A percentile compares a stretch with the other conserved stretches of the same genome.
Evolutionary conservation across 106 monocot species (phyloP).

Genomic region (Vanilla planifolia): DNA sequence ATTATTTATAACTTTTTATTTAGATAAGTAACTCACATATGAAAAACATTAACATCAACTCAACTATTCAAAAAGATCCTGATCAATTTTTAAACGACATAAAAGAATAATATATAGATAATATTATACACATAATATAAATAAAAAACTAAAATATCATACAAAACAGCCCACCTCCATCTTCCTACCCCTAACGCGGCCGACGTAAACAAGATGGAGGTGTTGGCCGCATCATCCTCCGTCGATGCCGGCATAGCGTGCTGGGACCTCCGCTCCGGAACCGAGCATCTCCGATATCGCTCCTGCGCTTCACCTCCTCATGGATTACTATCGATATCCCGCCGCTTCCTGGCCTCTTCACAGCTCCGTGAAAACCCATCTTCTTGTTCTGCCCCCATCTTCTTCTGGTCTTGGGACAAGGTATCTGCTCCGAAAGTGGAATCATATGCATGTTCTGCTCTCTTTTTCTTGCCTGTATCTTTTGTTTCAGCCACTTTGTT

Average conservation of each 20-base stretch:
- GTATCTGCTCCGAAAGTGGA: not conserved
- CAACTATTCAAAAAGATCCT: too few relatives aligned
- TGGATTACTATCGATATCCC: conserved; percentile 46
- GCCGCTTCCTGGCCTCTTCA: conserved; percentile 52
- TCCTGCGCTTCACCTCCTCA: conserved; percentile 57
- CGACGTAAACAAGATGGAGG: conserved; percentile 4
- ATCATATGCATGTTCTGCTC: not conserved
- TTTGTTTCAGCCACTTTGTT: not conserved
- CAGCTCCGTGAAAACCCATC: conserved; percentile 20
- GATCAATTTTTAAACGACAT: too few relatives aligned
- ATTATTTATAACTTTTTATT: too few relatives aligned
- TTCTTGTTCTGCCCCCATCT: conserved; percentile 35
- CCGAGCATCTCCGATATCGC: conserved; percentile 57
- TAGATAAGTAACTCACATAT: too few relatives aligned
- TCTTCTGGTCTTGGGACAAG: conserved; percentile 68
- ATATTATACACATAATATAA: too few relatives aligned
- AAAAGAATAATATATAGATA: too few relatives aligned
- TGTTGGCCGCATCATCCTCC: conserved; percentile 60
- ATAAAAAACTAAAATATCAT: too few relatives aligned
- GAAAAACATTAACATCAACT: too few relatives aligned
- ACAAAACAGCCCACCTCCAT: too few relatives aligned
- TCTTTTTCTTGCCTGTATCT: not conserved
- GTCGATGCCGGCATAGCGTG: conserved; percentile 57
- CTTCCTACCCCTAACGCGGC: too few relatives aligned
- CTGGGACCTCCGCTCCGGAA: conserved; percentile 79